Percentiles rank a stretch among this genome's conserved stretches.
These are phyloP conservation scores for Dipodascopsis uninucleata DNA, from an alignment of 805 yeast genomes.

Conservation along the genomic window DNA sequence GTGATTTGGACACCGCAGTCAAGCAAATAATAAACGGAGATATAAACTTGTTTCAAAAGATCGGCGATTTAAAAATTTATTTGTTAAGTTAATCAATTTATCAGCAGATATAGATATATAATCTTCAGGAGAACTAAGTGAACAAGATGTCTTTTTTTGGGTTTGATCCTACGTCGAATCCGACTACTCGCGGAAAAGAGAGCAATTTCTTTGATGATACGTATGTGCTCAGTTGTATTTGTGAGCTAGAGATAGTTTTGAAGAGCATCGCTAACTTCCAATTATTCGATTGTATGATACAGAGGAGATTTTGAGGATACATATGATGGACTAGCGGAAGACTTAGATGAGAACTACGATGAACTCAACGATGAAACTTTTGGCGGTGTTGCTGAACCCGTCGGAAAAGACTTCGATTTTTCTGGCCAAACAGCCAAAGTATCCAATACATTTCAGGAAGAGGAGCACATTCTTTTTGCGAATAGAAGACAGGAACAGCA, in stretches of 20 bases:
- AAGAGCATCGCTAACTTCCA: neutral
- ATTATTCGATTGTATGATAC: neutral
- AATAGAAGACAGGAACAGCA: conserved; percentile 28
- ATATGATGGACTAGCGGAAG: conserved; percentile 73
- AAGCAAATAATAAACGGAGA: too few species aligned
- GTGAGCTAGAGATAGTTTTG: neutral
- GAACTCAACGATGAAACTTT: conserved; percentile 79
- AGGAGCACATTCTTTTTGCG: conserved; percentile 10
- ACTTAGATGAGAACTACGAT: conserved; percentile 62
- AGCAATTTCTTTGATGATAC: conserved; percentile 13
- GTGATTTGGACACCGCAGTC: too few species aligned
- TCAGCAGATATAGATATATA: too few species aligned
- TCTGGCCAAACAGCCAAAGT: conserved; percentile 41
- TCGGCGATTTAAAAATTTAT: too few species aligned
- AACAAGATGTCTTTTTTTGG: conserved; percentile 28
- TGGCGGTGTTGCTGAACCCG: conserved; percentile 48
- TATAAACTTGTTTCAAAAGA: too few species aligned
- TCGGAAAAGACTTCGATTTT: conserved; percentile 65
- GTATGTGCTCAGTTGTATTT: neutral
- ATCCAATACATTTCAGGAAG: conserved; percentile 33
- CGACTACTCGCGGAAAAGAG: conserved; percentile 7
- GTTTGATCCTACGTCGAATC: conserved; percentile 25
- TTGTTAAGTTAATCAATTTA: too few species aligned
- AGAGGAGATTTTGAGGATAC: conserved; percentile 77
- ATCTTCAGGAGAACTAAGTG: too few species aligned